Evolutionary conservation across 257 asterid genomes (phyloP).

Genomic region (Fraxinus anomala): DNA sequence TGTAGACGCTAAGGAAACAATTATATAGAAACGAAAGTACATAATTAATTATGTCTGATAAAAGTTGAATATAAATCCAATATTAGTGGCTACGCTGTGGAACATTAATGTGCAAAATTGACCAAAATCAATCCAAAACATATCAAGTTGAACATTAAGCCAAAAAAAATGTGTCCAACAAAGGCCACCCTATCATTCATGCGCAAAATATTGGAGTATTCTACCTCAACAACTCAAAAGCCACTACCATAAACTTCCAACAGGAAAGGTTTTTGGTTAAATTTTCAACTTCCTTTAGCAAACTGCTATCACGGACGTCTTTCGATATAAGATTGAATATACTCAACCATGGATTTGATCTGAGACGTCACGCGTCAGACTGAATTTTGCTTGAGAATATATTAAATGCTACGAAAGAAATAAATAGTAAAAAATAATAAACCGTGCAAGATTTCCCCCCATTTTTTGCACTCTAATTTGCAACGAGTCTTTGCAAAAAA

Average conservation of each 20-base stretch:
- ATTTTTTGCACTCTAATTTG: neutral
- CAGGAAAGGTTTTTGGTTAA: slow-evolving; percentile 85
- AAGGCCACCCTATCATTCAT: no score
- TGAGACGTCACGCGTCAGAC: slow-evolving; percentile 77
- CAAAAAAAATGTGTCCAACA: no score
- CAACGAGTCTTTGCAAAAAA: slow-evolving; percentile 21
- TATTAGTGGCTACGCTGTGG: no score
- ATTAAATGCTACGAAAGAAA: slow-evolving; percentile 22
- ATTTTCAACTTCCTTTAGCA: slow-evolving; percentile 82
- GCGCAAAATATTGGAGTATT: neutral
- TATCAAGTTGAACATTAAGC: no score
- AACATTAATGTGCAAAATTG: no score
- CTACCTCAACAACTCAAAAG: slow-evolving; percentile 88
- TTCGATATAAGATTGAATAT: slow-evolving; percentile 79
- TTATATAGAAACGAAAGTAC: no score
- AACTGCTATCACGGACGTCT: slow-evolving; percentile 78
- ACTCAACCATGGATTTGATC: slow-evolving; percentile 91
- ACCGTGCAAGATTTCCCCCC: slow-evolving; percentile 1
- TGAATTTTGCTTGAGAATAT: slow-evolving; percentile 56
- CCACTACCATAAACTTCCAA: slow-evolving; percentile 11
- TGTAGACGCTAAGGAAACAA: no score
- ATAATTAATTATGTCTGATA: no score
- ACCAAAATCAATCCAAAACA: no score
- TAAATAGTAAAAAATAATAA: slow-evolving; percentile 3
- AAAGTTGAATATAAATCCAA: no score